phyloP scores from a whole-genome alignment of 176 grass and related monocot species.

The Eleusine indica region DNA sequence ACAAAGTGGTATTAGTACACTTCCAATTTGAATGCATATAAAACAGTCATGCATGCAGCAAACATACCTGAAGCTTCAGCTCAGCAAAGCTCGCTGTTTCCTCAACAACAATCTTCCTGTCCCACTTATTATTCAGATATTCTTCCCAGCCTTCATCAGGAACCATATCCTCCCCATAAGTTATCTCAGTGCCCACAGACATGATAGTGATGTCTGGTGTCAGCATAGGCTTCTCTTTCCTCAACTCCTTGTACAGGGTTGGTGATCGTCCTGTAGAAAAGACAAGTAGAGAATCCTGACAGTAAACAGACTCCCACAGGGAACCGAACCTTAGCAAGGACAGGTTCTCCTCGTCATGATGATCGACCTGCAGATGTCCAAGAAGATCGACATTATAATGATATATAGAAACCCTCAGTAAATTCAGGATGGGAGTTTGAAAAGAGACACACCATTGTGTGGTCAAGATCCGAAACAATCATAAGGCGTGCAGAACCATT shows the following conservation, averaged over 20 bases:
- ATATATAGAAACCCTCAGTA: slow-evolving; percentile 5
- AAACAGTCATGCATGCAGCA: slow-evolving; percentile 10
- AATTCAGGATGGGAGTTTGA: not conserved
- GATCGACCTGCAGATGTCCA: slow-evolving; percentile 68
- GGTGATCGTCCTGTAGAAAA: slow-evolving; percentile 84
- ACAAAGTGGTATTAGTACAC: slow-evolving; percentile 1
- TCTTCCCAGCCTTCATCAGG: slow-evolving; percentile 82
- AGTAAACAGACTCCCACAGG: slow-evolving; percentile 79
- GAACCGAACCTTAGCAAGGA: slow-evolving; percentile 81
- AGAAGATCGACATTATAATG: not conserved
- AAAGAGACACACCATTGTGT: slow-evolving; percentile 75
- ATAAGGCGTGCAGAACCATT: slow-evolving; percentile 79
- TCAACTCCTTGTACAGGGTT: slow-evolving; percentile 78
- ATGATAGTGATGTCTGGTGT: slow-evolving; percentile 91
- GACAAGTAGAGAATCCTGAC: slow-evolving; percentile 74
- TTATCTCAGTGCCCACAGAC: slow-evolving; percentile 94
- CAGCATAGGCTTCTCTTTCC: slow-evolving; percentile 85
- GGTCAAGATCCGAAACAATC: slow-evolving; percentile 96
- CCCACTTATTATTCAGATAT: slow-evolving; percentile 82
- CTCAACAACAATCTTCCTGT: slow-evolving; percentile 66
- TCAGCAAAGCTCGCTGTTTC: slow-evolving; percentile 65
- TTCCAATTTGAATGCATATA: not conserved
- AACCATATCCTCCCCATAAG: slow-evolving; percentile 78
- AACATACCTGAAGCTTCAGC: slow-evolving; percentile 65
- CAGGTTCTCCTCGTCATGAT: slow-evolving; percentile 78